Conservation (phyloP, 176 grass and related monocot genomes). For the Areca catechu region DNA sequence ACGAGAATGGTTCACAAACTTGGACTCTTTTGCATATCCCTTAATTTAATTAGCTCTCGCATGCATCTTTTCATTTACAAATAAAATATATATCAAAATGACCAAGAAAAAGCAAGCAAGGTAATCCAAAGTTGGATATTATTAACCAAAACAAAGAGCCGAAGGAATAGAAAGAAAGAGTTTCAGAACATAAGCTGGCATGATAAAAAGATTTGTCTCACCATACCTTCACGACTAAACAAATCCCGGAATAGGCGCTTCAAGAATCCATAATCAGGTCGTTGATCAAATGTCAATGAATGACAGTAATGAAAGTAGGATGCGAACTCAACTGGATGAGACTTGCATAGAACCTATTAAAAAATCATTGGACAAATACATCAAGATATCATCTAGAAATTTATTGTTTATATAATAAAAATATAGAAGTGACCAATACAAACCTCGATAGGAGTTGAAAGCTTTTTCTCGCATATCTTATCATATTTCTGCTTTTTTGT, state of each 20-base stretch:
- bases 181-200: background rate
- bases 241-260: constrained; percentile 88
- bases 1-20: too few species aligned
- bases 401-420: constrained; percentile 1
- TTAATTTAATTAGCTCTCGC: too few species aligned
- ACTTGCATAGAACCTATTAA: constrained; percentile 83
- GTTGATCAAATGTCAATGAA: constrained; percentile 89
- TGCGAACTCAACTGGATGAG: constrained; percentile 73
- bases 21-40: too few species aligned
- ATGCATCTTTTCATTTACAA: too few species aligned
- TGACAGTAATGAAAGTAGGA: constrained; percentile 98
- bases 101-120: too few species aligned
- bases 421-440: constrained; percentile 16
- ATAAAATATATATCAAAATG: too few species aligned
- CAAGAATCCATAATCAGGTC: constrained; percentile 86
- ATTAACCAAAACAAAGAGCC: too few species aligned
- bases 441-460: constrained; percentile 85
- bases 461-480: constrained; percentile 91
- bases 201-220: background rate
- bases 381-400: constrained; percentile 6
- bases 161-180: too few species aligned
- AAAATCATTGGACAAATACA: constrained; percentile 2
- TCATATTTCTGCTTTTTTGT: constrained; percentile 96
- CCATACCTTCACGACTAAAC: constrained; percentile 67
- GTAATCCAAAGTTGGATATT: too few species aligned